Base-by-base conservation (phyloP, 768 basidiomycete genomes). In the Amanita subjunquillea region DNA sequence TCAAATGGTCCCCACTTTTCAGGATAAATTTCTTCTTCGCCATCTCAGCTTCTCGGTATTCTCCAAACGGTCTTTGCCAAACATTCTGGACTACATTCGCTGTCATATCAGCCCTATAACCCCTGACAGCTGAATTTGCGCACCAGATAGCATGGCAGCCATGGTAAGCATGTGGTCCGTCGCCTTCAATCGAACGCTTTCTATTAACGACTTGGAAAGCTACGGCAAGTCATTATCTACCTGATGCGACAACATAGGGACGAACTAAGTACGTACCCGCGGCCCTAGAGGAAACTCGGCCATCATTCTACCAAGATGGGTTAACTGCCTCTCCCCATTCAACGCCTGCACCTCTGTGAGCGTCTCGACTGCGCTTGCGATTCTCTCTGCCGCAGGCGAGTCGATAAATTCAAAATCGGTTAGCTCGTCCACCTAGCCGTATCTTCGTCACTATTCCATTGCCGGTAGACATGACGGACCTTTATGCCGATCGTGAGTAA, bases 241-340 rank as follows among this genome's bases (percentile, higher is more conserved):
- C 17, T 17, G 17, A 17, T 17, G 44, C 7, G 10, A 6, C 22
- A 12, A 41, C 23, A 27, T 29, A 34, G 25, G 12, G 30, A 42
- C 6, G 6, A 22, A 34, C 25, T 9, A 23, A 32, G 47, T 27
- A 38, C 70, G 38, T 58, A 83, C 85, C 72, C 88, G 90, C 13
- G 91, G 91, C 63, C 92, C 91, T 13, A 94, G 72, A 2, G 91
- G 91, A 72, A 93, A 93, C 58, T 92, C 89, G 0, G 91, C 91
- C 91, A 93, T 92, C 53, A 91, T 84, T 29, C 68, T 70, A 3
- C 91, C 91, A 9, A 93, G 67, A 0, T 79, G 62, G 0, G 91
- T 93, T 49, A 94, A 65, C 41, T 86, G 79, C 12, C 91, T 89
- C 3, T 92, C 90, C 58, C 91, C 89, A 58, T 94, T 90, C 56